Evolutionary conservation across 257 asterid genomes (phyloP).

Genomic region (Solanum boliviense): DNA sequence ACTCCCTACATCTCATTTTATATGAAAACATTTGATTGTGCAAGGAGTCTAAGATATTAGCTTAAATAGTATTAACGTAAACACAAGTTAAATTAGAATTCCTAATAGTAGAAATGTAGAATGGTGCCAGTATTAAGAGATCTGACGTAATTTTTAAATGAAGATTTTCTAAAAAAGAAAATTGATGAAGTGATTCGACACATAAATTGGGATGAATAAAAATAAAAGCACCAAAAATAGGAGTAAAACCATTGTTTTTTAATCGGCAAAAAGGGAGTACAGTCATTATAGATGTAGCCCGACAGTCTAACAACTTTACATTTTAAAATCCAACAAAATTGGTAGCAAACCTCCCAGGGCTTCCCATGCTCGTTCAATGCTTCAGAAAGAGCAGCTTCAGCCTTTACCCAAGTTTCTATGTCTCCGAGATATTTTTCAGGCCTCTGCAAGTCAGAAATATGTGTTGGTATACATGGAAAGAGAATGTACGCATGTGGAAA

Average conservation of each 20-base stretch:
- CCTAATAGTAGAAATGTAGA: not conserved
- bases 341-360: conserved; percentile 76
- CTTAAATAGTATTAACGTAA: not conserved
- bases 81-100: not conserved
- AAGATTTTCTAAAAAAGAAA: not conserved
- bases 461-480: not conserved
- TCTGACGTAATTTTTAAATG: not conserved
- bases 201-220: not conserved
- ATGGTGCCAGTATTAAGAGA: not conserved
- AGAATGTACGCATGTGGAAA: not conserved
- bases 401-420: conserved; percentile 64
- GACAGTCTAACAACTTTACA: not conserved
- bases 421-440: conserved; percentile 95
- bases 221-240: not conserved
- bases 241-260: not conserved
- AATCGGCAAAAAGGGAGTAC: not conserved
- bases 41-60: not conserved
- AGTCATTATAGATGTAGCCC: not conserved
- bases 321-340: not conserved
- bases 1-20: not conserved
- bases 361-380: conserved; percentile 89
- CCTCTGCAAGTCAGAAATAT: conserved; percentile 42
- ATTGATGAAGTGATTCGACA: not conserved
- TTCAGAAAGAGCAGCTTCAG: conserved; percentile 84
- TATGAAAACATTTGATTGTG: not conserved